Evolutionary conservation across 108 stramenopile genomes (phyloP), one percentile per base, ranked within the genome.

Genomic region (Skeletonema potamos): DNA sequence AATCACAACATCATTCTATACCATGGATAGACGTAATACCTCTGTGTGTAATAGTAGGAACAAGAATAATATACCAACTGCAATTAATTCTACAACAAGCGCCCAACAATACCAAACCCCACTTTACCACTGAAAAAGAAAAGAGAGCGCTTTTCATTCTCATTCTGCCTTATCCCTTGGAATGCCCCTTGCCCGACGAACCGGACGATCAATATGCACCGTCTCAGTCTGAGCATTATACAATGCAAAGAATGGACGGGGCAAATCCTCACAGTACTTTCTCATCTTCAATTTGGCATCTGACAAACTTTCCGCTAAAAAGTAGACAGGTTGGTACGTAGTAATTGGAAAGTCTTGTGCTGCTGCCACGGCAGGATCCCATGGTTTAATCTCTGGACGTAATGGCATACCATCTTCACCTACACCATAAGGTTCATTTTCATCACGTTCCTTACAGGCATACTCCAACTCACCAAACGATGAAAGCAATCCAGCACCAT

Each of bases 401-500:
- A 27, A 43, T 29, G 66, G 72, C 73, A 62, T 56, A 3, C 77
- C 66, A 37, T 64, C 76, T 1, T 62, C 73, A 13, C 58, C 74
- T 32, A 26, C 36, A 12, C 43, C 61, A 33, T 41, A 51, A 27
- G 73, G 54, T 29, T 82, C 65, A 54, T 81, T 74, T 9, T 44
- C 84, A 8, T 44, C 56, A 3, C 86, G 85, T 27, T 78, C 82
- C 55, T 72, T 73, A 75, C 97, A 98, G 1, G 98, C 85, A 73
- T 98, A 96, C 83, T 97, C 95, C 37, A 99, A 70, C 76, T 99
- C 98, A 24, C 97, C 97, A 79, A 95, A 99, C 18, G 90, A 92
- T 13, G 95, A 96, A 1, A 99, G 82, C 44, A 99, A 75, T 6
- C 98, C 98, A 17, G 98, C 98, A 10, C 98, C 98, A 66, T 98